Percentiles rank a stretch among this genome's conserved stretches.
Conservation (phyloP, 192 early-diverging fungal genomes). For the Coemansia sp. region DNA sequence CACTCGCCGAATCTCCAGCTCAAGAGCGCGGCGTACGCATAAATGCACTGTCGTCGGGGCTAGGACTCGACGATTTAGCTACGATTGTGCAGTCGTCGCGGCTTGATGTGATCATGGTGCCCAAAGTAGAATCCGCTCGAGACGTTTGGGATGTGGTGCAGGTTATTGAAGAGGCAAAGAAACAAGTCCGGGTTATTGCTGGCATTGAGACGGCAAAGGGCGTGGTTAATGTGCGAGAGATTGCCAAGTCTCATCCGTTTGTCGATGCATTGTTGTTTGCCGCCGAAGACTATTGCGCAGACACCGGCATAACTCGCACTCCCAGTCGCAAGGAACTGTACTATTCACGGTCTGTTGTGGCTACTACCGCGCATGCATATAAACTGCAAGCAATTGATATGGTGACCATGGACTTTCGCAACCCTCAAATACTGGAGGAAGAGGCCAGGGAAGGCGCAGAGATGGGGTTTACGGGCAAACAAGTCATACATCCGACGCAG, state of each 20-base stretch:
- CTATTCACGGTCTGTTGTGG: constrained; percentile 76
- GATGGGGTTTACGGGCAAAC: constrained; percentile 96
- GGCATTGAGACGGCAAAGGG: constrained; percentile 87
- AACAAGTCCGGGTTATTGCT: constrained; percentile 77
- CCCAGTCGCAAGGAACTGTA: constrained; percentile 70
- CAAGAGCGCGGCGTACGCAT: constrained; percentile 87
- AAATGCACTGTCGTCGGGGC: constrained; percentile 76
- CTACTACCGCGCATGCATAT: constrained; percentile 78
- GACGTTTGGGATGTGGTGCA: constrained; percentile 75
- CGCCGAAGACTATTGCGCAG: constrained; percentile 95
- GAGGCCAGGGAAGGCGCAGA: constrained; percentile 83
- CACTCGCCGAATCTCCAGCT: constrained; percentile 30
- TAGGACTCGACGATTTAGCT: constrained; percentile 77
- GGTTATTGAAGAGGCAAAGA: constrained; percentile 69
- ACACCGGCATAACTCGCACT: constrained; percentile 79
- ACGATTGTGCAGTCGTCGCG: constrained; percentile 66
- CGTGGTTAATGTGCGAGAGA: constrained; percentile 82
- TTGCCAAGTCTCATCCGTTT: constrained; percentile 69
- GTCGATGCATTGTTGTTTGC: constrained; percentile 87
- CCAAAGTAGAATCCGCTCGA: constrained; percentile 79
- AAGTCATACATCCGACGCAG: constrained; percentile 92
- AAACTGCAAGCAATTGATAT: constrained; percentile 92
- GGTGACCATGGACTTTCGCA: constrained; percentile 87
- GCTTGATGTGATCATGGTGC: constrained; percentile 78
- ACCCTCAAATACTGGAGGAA: constrained; percentile 64